These are phyloP conservation scores for Phytophthora cactorum DNA, from an alignment of 352 stramenopile species.

Conservation along the genomic window DNA sequence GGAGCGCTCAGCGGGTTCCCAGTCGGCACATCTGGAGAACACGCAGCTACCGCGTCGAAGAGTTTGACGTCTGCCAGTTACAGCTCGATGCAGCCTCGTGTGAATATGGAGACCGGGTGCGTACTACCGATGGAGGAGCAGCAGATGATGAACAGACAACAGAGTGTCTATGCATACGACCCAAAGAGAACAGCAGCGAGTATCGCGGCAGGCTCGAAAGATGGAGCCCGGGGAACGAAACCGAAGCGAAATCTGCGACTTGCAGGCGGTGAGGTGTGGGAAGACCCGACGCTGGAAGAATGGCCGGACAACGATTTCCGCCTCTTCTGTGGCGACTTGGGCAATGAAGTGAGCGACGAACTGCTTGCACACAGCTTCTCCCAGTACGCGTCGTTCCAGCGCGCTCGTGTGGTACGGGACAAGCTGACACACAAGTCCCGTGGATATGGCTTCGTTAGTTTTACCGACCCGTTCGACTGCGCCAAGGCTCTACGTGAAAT, in stretches of 20 bases:
- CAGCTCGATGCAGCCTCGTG: conserved; percentile 42
- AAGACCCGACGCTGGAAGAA: conserved; percentile 92
- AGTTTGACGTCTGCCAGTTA: conserved; percentile 2
- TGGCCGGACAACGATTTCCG: conserved; percentile 97
- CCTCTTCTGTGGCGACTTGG: conserved; percentile 96
- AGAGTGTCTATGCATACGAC: conserved; percentile 88
- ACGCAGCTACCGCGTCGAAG: conserved; percentile 31
- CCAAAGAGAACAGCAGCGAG: conserved; percentile 51
- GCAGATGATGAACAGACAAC: conserved; percentile 83
- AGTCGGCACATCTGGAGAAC: conserved; percentile 54
- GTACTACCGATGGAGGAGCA: conserved; percentile 74
- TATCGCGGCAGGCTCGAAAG: conserved; percentile 16
- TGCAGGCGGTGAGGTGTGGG: conserved; percentile 90
- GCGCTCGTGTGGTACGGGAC: conserved; percentile 80
- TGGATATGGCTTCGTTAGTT: conserved; percentile 97
- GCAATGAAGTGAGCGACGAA: conserved; percentile 93
- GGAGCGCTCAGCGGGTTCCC: conserved; percentile 78
- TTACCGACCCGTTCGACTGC: conserved; percentile 94
- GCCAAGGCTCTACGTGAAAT: conserved; percentile 95
- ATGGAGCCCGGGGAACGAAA: conserved; percentile 23
- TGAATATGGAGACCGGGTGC: conserved; percentile 78
- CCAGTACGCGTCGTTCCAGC: conserved; percentile 79
- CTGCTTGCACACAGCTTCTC: conserved; percentile 81
- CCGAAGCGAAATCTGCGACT: conserved; percentile 69
- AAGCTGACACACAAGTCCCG: conserved; percentile 90